Evolutionary conservation across 2,329 filamentous ascomycete genomes (phyloP), one percentile per base, ranked within the genome.

Genomic region (Colletotrichum zoysiae): DNA sequence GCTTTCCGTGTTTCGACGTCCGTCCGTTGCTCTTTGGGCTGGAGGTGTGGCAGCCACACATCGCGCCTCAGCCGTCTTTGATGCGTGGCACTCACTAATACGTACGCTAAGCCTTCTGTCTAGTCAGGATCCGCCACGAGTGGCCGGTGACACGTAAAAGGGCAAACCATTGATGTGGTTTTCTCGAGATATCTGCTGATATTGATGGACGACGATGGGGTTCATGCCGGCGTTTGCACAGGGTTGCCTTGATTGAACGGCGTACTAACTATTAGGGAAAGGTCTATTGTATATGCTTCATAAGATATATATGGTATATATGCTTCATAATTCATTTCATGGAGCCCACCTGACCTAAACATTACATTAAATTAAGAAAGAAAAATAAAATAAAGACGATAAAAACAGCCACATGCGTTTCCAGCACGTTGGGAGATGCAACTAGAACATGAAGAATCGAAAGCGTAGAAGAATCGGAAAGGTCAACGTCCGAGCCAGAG

Each of bases 301-400:
- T 71, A 56, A 69, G 23, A 69, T 71, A 38, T 69, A 69, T 64
- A 9, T 38, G 8, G 35, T 38, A 69, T 71, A 46, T 69, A 64
- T 64, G 65, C 59, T 56, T 71, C 69, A 44, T 71, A 60, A 65
- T 20, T 71, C 70, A 51, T 73, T 53, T 33, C 66, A 58, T 56
- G 59, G 53, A 64, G 69, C 69, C 69, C 69, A 69, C 56, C 62
- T 48, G 56, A 53, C 70, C 67, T 71, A 71, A 57, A 66, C 50
- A 73, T 73, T 71, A 73, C 67, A 73, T 73, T 73, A 71, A 53
- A n/a, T 40, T 53, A 53, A 61, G 30, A 60, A 14, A 26, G 44
- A 42, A 50, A 50, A 48, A 51, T n/a, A 38, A 44, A 23, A 20
- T 5, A 16, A n/a, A 23, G 2, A 12, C 23, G 9, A 30, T 7